Base-by-base conservation (phyloP, 352 stramenopile species). In the Discostella stelligera region DNA sequence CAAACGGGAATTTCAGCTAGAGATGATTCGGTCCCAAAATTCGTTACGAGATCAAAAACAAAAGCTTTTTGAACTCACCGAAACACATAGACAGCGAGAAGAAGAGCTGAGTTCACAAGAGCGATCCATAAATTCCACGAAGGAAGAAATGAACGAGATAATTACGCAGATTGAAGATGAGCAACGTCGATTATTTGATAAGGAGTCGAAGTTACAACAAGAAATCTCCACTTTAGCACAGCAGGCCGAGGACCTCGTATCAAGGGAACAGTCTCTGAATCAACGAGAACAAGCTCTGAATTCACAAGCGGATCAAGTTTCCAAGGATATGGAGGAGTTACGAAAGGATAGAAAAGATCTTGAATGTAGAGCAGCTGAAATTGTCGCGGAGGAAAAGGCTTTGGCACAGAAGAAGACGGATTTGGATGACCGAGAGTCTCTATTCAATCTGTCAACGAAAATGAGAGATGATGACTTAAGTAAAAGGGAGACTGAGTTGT, bases 141-240 rank as follows among this genome's bases (percentile, higher is more conserved):
- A 78, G 53, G 41, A 68, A 49, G 75, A 78, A 79, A 52, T 80
- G 46, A 52, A 71, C 25, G 64, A 55, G 39, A 44, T 83, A 23
- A 79, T 83, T 55, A 44, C 64, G 14, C 66, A 78, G 50, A 14
- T 78, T 27, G 75, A 78, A 48, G 59, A 74, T 16, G 68, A 83
- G 16, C 67, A 83, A 49, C 9, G 21, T 46, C 63, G 37, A 46
- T 67, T 75, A 21, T 21, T 46, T n/a, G 52, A 74, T 16, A 74
- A 72, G 52, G 63, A 78, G 21, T 48, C 27, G 27, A 66, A 68
- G 21, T 23, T 78, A 25, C 10, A 69, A 50, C 37, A 75, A 60
- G 75, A 60, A 62, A 18, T 75, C 23, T 62, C 61, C 10, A 73
- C 66, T 48, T 20, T 83, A 11, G 46, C 52, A 37, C 49, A 77